Base-by-base conservation (phyloP, 768 basidiomycete genomes). In the Lentinula edodes region DNA sequence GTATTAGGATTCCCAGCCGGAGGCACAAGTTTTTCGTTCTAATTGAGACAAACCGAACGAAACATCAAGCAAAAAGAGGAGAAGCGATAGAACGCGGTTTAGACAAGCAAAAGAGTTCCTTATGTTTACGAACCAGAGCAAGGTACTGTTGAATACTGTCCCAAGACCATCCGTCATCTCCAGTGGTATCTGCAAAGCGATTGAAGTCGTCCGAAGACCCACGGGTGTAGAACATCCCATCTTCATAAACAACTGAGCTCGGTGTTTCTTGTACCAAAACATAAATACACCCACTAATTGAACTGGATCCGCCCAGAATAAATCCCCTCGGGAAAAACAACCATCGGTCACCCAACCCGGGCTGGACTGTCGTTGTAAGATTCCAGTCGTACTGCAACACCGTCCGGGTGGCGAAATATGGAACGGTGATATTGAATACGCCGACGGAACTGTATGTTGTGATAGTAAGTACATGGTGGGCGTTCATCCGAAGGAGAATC, bases 1-100 rank as follows among this genome's bases (percentile, higher is more conserved):
- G 67, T 72, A 59, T 75, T 66, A 60, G 73, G 73, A 28, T 67
- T 67, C 61, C 70, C 67, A 52, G 73, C 67, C 2, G 74, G 78
- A 7, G 61, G 39, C 46, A 63, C 69, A 66, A 65, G 71, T 34
- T 41, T 63, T 53, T 70, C 73, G 60, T 64, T 72, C 68, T 71
- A 69, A 65, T 45, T 20, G 28, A 28, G 28, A 28, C 28, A 28
- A 3, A 3, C 28, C 28, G 28, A 28, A 28, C 15, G 7, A 16
- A 45, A 15, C 13, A 45, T 45, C 6, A 45, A 45, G 43, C n/a
- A 20, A 6, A 45, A 57, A 52, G 64, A 66, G 51, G 16, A 32
- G 18, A 34, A 8, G 34, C 38, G 45, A 54, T 16, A 6, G n/a
- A 20, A 18, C 6, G 16, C 34, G 18, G 16, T 15, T 39, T 5